phyloP scores from a whole-genome alignment of 73 alveolate species.

The Diophrys appendiculata region DNA sequence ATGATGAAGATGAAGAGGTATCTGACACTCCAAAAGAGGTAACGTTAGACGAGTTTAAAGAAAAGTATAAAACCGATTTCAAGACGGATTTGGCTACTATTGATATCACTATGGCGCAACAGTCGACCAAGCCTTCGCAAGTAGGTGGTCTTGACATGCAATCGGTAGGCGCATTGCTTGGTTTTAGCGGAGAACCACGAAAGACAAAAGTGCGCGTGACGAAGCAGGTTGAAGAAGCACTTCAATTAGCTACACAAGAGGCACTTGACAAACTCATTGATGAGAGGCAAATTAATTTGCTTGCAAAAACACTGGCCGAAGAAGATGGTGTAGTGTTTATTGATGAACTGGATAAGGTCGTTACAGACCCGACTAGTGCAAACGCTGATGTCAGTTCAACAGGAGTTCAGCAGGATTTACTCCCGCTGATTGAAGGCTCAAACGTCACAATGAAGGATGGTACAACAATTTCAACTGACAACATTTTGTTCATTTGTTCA shows the following conservation, averaged over 20 bases:
- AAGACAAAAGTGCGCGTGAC: background rate
- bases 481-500: conserved; percentile 52
- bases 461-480: background rate
- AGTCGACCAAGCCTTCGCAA: too few species aligned
- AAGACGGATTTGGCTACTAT: too few species aligned
- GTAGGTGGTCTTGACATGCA: conserved; percentile 18
- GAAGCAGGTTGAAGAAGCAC: background rate
- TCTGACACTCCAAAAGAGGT: background rate
- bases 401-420: conserved; percentile 80
- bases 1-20: background rate
- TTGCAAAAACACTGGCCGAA: conserved; percentile 54
- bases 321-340: conserved; percentile 74
- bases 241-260: conserved; percentile 2
- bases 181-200: conserved; percentile 34
- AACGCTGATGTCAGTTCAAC: conserved; percentile 47
- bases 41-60: too few species aligned
- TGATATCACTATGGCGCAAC: too few species aligned
- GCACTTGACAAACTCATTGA: conserved; percentile 3
- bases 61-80: too few species aligned
- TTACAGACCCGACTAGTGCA: conserved; percentile 8
- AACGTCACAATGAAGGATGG: conserved; percentile 57
- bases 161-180: conserved; percentile 28
- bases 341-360: conserved; percentile 78
- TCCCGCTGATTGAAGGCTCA: conserved; percentile 80
- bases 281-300: conserved; percentile 39